Evolutionary conservation across 176 grass and related monocot genomes (phyloP).

Genomic region (Otatea glauca): DNA sequence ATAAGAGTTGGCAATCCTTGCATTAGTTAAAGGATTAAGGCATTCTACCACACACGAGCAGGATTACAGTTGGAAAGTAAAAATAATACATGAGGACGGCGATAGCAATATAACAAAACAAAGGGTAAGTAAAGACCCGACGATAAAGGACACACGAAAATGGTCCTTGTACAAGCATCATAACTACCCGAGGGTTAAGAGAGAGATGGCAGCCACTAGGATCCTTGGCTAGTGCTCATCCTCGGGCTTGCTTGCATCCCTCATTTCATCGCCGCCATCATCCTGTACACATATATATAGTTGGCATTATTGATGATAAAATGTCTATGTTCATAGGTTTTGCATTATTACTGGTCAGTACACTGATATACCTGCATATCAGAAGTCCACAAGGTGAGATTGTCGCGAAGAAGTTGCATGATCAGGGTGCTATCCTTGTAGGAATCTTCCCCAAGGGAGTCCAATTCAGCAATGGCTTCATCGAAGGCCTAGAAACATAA

Average conservation of each 20-base stretch:
- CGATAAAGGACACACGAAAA: slow-evolving; percentile 53
- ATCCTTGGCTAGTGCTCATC: slow-evolving; percentile 62
- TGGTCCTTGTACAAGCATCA: slow-evolving; percentile 64
- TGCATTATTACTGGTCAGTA: slow-evolving; percentile 2
- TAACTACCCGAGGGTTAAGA: slow-evolving; percentile 44
- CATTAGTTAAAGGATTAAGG: slow-evolving; percentile 52
- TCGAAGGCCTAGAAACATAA: slow-evolving; percentile 77
- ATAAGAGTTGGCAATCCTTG: slow-evolving; percentile 49
- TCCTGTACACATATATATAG: slow-evolving; percentile 61
- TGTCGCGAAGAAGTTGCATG: slow-evolving; percentile 99
- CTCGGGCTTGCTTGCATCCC: slow-evolving; percentile 74
- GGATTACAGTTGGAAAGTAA: slow-evolving; percentile 57
- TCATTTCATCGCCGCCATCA: slow-evolving; percentile 83
- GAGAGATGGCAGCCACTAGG: slow-evolving; percentile 31
- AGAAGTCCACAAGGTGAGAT: slow-evolving; percentile 97
- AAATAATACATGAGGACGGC: slow-evolving; percentile 43
- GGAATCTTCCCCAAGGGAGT: slow-evolving; percentile 94
- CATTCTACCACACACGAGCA: slow-evolving; percentile 48
- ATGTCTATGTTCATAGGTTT: not conserved
- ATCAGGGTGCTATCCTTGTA: slow-evolving; percentile 99
- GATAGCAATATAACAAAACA: slow-evolving; percentile 49
- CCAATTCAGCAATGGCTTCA: slow-evolving; percentile 88
- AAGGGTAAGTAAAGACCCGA: slow-evolving; percentile 53
- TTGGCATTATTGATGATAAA: slow-evolving; percentile 1
- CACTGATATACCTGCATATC: slow-evolving; percentile 85